A percentile compares a stretch with the other conserved stretches of the same genome.
These are phyloP conservation scores for Chaetomidium leptoderma DNA, from an alignment of 495 filamentous ascomycete genomes.

Conservation along the genomic window DNA sequence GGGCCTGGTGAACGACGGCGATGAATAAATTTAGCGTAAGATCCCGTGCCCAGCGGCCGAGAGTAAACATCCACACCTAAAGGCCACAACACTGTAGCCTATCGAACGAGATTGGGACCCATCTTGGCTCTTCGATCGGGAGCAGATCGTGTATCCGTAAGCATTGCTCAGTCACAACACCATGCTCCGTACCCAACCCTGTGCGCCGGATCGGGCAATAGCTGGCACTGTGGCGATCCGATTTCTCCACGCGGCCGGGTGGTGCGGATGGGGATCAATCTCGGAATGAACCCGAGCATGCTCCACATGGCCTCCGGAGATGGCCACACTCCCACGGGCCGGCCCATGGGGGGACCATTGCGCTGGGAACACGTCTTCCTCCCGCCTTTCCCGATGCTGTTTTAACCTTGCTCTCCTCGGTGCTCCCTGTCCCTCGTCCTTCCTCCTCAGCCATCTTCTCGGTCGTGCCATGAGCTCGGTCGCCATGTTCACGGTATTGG, in stretches of 20 bases:
- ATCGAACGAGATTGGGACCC: too few relatives aligned
- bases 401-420: too few relatives aligned
- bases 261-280: neutral
- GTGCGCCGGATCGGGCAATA: too few relatives aligned
- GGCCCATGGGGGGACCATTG: neutral
- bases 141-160: too few relatives aligned
- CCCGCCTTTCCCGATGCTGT: neutral
- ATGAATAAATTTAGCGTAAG: neutral
- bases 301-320: conserved; percentile 1
- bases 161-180: too few relatives aligned
- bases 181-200: too few relatives aligned
- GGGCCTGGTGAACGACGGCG: too few relatives aligned
- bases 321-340: neutral
- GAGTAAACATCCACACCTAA: neutral
- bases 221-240: neutral
- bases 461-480: neutral
- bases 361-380: neutral
- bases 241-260: neutral
- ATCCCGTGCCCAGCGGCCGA: conserved; percentile 4
- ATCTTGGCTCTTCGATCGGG: too few relatives aligned
- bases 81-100: neutral
- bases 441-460: too few relatives aligned
- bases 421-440: neutral
- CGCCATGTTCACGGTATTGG: neutral
- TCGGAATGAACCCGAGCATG: neutral